Evolutionary conservation across 768 basidiomycete species (phyloP), one percentile per base, ranked within the genome.

Genomic region (Tricholoma sp.): DNA sequence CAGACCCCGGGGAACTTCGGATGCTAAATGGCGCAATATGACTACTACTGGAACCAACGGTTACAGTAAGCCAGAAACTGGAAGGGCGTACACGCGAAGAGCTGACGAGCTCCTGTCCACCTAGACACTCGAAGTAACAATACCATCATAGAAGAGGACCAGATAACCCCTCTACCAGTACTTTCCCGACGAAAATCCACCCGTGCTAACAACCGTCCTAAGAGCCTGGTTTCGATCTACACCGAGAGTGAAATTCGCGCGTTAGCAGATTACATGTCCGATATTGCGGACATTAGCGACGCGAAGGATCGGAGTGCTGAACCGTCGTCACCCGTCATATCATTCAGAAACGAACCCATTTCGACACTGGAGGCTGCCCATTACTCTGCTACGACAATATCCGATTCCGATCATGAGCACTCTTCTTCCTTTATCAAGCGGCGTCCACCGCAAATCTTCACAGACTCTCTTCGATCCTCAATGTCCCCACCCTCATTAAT

Each of bases 1-100:
- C 12, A 77, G 81, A 2, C 85, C 85, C 17, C 80, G 89, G 52
- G 88, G 88, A n/a, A 82, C 88, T 59, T 88, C 86, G 31, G 89
- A 91, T 63, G 80, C 82, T n/a, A 80, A 72, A 51, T 81, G 80
- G 80, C 73, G 72, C 41, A 71, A 67, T 29, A 61, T 70, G 63
- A 68, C 66, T 45, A 66, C 63, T 17, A 52, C 53, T 36, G 56
- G 48, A 52, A 59, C 58, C 50, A 64, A 57, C 57, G 64, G 63
- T 52, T 68, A 67, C 60, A 68, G 69, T 70, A 63, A 68, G 69
- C 29, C 47, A n/a, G 2, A 29, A 28, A 49, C 8, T 10, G 15
- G 29, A 31, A 49, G 2, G 29, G 11, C 10, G n/a, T 32, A 1
- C 9, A 66, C 61, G 59, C 31, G 10, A 28, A n/a, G 20, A 33